A percentile compares a stretch with the other conserved stretches of the same genome.
phyloP scores from a whole-genome alignment of 2,329 filamentous ascomycete genomes.

The Pseudocercospora macadamiae region DNA sequence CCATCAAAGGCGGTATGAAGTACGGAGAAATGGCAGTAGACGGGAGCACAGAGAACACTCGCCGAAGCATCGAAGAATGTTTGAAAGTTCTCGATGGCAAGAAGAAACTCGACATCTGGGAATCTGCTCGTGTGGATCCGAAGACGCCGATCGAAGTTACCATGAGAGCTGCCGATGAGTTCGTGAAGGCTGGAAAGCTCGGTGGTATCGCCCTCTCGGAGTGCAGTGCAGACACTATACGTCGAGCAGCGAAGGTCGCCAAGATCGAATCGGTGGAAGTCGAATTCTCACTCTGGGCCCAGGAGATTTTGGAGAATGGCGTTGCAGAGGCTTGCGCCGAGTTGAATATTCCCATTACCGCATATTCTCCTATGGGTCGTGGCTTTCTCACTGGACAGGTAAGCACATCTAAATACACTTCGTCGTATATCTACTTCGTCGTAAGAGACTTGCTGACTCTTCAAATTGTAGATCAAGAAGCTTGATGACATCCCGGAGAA shows the following conservation, averaged over 20 bases:
- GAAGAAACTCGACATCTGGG: slow-evolving; percentile 54
- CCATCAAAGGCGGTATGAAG: slow-evolving; percentile 53
- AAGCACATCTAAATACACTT: too few relatives aligned
- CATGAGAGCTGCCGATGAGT: slow-evolving; percentile 46
- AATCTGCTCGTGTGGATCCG: slow-evolving; percentile 50
- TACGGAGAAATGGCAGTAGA: slow-evolving; percentile 42
- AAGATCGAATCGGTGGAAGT: slow-evolving; percentile 63
- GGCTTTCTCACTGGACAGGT: slow-evolving; percentile 59
- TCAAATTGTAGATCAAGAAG: slow-evolving; percentile 44
- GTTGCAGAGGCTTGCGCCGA: slow-evolving; percentile 62
- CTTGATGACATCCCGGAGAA: slow-evolving; percentile 59
- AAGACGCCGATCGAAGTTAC: slow-evolving; percentile 50
- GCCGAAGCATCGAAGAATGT: slow-evolving; percentile 51
- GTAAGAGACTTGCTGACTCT: not conserved
- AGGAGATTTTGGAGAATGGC: slow-evolving; percentile 61
- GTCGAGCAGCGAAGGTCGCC: slow-evolving; percentile 55
- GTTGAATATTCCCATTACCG: slow-evolving; percentile 68
- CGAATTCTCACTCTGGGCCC: slow-evolving; percentile 61
- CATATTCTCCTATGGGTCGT: slow-evolving; percentile 71
- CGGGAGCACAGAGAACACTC: slow-evolving; percentile 46
- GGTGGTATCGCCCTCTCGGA: slow-evolving; percentile 53
- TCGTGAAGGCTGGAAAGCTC: slow-evolving; percentile 44
- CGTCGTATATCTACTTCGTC: too few relatives aligned
- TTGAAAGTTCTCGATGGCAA: slow-evolving; percentile 49
- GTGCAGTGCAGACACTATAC: slow-evolving; percentile 49